A percentile compares a stretch with the other conserved stretches of the same genome.
Conservation (phyloP, 2,329 filamentous ascomycete species). For the Colletotrichum cereale region DNA sequence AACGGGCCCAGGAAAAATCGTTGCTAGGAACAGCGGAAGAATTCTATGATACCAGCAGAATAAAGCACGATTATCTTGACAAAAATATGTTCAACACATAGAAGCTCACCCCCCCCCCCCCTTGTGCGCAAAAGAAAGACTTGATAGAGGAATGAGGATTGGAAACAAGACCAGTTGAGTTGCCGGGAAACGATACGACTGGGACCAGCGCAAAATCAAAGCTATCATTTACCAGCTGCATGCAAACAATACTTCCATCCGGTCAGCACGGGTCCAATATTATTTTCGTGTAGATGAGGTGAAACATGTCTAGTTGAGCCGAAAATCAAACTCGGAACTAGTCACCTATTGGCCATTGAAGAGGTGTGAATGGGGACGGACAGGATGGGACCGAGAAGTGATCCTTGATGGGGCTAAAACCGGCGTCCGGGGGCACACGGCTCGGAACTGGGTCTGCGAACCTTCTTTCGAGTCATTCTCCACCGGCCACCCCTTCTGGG, state of each 20-base stretch:
- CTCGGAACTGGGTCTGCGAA: not conserved
- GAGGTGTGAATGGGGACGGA: not conserved
- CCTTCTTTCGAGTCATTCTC: not conserved
- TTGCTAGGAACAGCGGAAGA: slow-evolving; percentile 18
- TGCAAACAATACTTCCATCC: slow-evolving; percentile 2
- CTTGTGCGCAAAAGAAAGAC: not conserved
- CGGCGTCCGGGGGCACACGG: not conserved
- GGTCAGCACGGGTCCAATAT: not conserved
- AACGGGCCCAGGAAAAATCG: slow-evolving; percentile 7
- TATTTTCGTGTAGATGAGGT: not conserved
- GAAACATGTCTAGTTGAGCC: slow-evolving; percentile 12
- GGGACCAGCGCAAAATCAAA: slow-evolving; percentile 18
- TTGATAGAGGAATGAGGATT: not conserved
- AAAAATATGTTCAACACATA: slow-evolving; percentile 26
- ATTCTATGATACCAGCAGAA: slow-evolving; percentile 36
- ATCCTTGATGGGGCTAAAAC: not conserved
- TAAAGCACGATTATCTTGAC: slow-evolving; percentile 32
- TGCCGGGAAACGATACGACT: slow-evolving; percentile 9
- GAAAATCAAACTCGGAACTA: not conserved
- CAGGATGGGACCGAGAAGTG: not conserved
- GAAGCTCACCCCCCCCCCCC: not conserved
- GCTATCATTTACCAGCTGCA: slow-evolving; percentile 21
- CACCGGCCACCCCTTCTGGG: not conserved
- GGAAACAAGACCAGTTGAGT: not conserved
- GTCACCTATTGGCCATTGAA: not conserved